These are phyloP conservation scores for Sorghum bicolor DNA, from an alignment of 176 grass and related monocot genomes.

Conservation along the genomic window DNA sequence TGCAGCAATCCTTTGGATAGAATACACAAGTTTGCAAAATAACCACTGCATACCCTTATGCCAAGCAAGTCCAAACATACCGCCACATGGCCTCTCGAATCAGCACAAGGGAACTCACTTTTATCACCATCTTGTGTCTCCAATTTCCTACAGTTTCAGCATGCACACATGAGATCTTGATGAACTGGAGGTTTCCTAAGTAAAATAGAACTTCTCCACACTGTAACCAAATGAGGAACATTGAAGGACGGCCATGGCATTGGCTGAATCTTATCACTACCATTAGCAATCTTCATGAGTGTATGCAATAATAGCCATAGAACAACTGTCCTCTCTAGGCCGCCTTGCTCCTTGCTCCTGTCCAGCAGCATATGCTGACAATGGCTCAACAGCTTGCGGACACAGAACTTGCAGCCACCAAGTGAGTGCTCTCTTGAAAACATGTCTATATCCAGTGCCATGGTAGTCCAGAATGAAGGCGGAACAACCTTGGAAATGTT, in stretches of 20 bases:
- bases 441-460: neutral
- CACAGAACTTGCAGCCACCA: neutral
- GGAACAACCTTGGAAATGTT: neutral
- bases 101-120: neutral
- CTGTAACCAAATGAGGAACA: neutral
- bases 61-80: neutral
- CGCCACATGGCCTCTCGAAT: neutral
- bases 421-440: neutral
- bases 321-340: neutral
- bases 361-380: neutral
- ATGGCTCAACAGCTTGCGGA: neutral
- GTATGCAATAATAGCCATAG: neutral
- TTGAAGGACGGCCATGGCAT: neutral
- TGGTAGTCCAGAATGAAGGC: neutral
- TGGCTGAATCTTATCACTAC: neutral
- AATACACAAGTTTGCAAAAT: neutral
- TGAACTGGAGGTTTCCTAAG: neutral
- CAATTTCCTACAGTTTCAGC: neutral
- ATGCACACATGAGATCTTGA: neutral
- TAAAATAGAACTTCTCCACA: neutral
- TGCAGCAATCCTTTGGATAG: neutral
- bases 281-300: neutral
- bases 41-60: neutral
- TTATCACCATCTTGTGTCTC: neutral
- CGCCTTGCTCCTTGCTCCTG: neutral